These are phyloP conservation scores for Arabis alpina DNA, from an alignment of 345 rosid genomes.

Conservation along the genomic window DNA sequence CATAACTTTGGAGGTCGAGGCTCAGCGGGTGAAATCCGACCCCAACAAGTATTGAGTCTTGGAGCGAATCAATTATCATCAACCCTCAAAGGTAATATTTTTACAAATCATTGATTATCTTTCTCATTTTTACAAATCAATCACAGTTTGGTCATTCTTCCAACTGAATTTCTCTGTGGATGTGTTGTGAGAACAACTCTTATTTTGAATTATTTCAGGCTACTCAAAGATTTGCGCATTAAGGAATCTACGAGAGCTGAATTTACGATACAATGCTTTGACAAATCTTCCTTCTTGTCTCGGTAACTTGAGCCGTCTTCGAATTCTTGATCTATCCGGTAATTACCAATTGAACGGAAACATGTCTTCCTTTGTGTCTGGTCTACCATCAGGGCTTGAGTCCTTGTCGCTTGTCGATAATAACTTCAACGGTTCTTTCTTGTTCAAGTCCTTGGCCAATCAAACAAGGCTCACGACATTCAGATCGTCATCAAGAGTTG, in stretches of 20 bases:
- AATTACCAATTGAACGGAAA: conserved; percentile 34
- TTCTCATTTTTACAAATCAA: conserved; percentile 7
- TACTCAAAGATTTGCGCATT: conserved; percentile 27
- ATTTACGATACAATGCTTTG: conserved; percentile 35
- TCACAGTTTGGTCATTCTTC: background rate
- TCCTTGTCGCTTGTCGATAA: conserved; percentile 33
- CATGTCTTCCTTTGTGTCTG: conserved; percentile 28
- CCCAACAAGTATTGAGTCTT: conserved; percentile 33
- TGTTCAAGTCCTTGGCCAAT: conserved; percentile 32
- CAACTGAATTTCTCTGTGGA: no score
- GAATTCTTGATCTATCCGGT: conserved; percentile 37
- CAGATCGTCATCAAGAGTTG: conserved; percentile 17
- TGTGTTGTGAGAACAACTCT: no score
- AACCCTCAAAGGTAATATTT: conserved; percentile 26
- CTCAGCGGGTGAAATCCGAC: no score
- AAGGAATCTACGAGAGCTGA: conserved; percentile 32
- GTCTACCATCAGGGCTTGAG: conserved; percentile 26
- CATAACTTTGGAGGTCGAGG: no score
- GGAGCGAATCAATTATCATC: conserved; percentile 16
- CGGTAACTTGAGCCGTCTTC: conserved; percentile 21
- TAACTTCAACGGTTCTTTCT: conserved; percentile 33
- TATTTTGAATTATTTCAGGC: conserved; percentile 23
- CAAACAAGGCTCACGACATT: conserved; percentile 34
- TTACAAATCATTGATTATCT: background rate
- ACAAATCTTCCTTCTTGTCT: conserved; percentile 27